phyloP scores from a whole-genome alignment of 2,329 filamentous ascomycete species.

The Chrysosporium queenslandicum region DNA sequence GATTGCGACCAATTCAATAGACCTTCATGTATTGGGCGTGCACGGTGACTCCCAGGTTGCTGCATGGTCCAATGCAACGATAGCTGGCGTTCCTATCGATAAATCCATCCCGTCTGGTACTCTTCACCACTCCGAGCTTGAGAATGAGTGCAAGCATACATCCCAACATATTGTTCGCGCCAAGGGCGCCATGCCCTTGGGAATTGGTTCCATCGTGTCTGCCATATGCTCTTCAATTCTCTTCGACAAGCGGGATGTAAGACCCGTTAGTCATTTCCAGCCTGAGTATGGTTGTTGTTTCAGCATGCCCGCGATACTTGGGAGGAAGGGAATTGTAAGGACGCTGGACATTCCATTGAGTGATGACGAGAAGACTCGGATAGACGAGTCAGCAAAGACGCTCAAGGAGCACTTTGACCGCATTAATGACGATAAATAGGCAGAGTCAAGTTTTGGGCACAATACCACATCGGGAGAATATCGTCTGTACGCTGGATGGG shows the following conservation, averaged over 20 bases:
- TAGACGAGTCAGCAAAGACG: neutral
- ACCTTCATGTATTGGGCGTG: constrained; percentile 41
- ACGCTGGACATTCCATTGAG: neutral
- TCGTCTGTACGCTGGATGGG: too few relatives aligned
- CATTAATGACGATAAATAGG: neutral
- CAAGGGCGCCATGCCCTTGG: neutral
- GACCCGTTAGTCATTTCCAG: constrained; percentile 1
- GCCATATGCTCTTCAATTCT: constrained; percentile 1
- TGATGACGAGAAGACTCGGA: neutral
- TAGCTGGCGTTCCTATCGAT: constrained; percentile 35
- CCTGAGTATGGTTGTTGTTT: neutral
- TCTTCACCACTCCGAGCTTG: neutral
- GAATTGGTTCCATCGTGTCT: neutral
- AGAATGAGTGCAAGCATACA: too few relatives aligned
- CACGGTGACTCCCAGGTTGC: constrained; percentile 43
- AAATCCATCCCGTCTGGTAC: constrained; percentile 23
- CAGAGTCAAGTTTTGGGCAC: too few relatives aligned
- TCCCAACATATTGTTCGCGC: neutral
- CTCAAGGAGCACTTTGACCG: neutral
- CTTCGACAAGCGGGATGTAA: neutral
- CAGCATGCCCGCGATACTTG: constrained; percentile 2
- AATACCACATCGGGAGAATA: too few relatives aligned
- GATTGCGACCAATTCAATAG: constrained; percentile 4
- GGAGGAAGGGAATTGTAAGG: neutral
- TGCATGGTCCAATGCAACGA: constrained; percentile 39